Evolutionary conservation across 768 basidiomycete genomes (phyloP), one percentile per base, ranked within the genome.

Genomic region (Termitomyces sp.): DNA sequence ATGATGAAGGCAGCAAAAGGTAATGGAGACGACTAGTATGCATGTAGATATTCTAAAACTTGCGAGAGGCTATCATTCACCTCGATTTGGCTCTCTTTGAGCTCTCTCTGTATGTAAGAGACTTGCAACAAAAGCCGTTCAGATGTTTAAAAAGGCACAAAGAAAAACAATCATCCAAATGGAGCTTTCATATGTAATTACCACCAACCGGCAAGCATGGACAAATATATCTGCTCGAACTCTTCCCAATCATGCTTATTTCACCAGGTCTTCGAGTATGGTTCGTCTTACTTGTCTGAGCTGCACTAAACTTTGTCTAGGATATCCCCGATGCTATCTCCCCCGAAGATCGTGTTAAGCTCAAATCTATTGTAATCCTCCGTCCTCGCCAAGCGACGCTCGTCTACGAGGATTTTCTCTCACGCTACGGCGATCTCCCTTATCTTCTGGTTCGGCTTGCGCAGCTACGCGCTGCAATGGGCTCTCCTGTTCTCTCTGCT

Each of bases 21-120:
- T 23, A 34, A 11, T 62, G 58, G 61, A 53, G 45, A 44, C 49
- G 35, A 27, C 45, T 62, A 3, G 11, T 55, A 0, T 59, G 58
- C 37, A 54, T 54, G 44, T 47, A 16, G n/a, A n/a, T n/a, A n/a
- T n/a, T n/a, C n/a, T n/a, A n/a, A n/a, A n/a, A n/a, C n/a, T n/a
- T n/a, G n/a, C n/a, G n/a, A n/a, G n/a, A n/a, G n/a, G n/a, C n/a
- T n/a, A n/a, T n/a, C n/a, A n/a, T n/a, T n/a, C n/a, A n/a, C n/a
- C n/a, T n/a, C n/a, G n/a, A n/a, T n/a, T n/a, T n/a, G n/a, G n/a
- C n/a, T n/a, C n/a, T n/a, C n/a, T n/a, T n/a, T n/a, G n/a, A n/a
- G n/a, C n/a, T n/a, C n/a, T n/a, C n/a, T n/a, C n/a, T n/a, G n/a
- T n/a, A n/a, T n/a, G n/a, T n/a, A n/a, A n/a, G n/a, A n/a, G n/a